phyloP scores from a whole-genome alignment of 768 basidiomycete species.

The Leucosporidium creatinivorum region DNA sequence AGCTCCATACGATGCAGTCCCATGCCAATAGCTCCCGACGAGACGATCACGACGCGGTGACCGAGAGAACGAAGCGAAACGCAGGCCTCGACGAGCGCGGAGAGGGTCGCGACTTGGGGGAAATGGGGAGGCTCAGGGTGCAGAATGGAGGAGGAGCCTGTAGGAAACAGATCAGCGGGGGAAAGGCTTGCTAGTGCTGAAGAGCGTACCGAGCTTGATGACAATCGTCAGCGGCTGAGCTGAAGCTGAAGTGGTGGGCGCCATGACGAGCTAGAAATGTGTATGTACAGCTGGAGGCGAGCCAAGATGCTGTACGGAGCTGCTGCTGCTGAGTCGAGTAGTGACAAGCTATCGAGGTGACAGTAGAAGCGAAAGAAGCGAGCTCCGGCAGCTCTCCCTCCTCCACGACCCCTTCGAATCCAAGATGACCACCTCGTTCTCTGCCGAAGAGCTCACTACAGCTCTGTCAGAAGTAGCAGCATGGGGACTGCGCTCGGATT shows the following conservation, averaged over 20 bases:
- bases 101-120: constrained; percentile 81
- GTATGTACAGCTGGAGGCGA: no score
- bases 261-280: not conserved
- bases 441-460: not conserved
- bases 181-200: no score
- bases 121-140: constrained; percentile 80
- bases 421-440: not conserved
- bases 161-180: not conserved
- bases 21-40: constrained; percentile 95
- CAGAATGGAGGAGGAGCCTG: constrained; percentile 93
- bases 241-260: not conserved
- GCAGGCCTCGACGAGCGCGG: constrained; percentile 85
- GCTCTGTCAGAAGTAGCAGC: not conserved
- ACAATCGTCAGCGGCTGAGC: constrained; percentile 19
- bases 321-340: no score
- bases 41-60: constrained; percentile 90
- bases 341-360: no score
- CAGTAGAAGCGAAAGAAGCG: no score
- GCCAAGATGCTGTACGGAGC: no score
- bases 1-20: constrained; percentile 87
- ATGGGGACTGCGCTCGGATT: not conserved
- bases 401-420: no score
- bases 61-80: constrained; percentile 66
- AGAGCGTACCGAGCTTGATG: constrained; percentile 27
- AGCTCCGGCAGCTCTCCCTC: no score